These are phyloP conservation scores for Vaccinium corymbosum DNA, from an alignment of 148 eudicot genomes.

Conservation along the genomic window DNA sequence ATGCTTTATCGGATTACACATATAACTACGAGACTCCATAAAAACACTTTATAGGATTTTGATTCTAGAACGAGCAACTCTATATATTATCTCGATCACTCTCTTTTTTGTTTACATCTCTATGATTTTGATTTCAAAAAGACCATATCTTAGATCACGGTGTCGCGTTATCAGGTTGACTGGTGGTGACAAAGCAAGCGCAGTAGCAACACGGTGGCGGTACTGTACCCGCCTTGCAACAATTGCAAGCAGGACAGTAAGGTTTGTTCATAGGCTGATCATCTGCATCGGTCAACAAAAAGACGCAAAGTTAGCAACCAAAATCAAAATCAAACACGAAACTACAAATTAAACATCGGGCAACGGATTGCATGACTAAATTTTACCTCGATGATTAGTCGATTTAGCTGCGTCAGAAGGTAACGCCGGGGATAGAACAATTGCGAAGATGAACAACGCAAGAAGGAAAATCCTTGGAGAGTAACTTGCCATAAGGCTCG, in stretches of 20 bases:
- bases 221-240: slow-evolving; percentile 19
- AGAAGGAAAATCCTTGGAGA: background rate
- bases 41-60: too few species aligned
- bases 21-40: background rate
- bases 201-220: slow-evolving; percentile 13
- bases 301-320: background rate
- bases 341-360: background rate
- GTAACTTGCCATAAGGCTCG: slow-evolving; percentile 8
- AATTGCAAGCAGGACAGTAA: slow-evolving; percentile 27
- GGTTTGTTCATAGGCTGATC: slow-evolving; percentile 10
- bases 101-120: background rate
- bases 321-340: background rate
- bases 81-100: background rate
- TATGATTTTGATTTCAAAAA: background rate
- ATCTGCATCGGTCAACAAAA: background rate
- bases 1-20: background rate
- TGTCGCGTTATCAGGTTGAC: background rate
- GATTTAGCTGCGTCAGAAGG: background rate
- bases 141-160: background rate
- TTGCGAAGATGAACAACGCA: background rate
- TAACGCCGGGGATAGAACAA: background rate
- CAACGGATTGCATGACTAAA: background rate
- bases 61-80: background rate
- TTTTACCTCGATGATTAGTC: background rate
- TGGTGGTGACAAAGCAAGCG: background rate